Conservation (phyloP, 192 early-diverging fungal genomes). For the Pilaira anomala region DNA sequence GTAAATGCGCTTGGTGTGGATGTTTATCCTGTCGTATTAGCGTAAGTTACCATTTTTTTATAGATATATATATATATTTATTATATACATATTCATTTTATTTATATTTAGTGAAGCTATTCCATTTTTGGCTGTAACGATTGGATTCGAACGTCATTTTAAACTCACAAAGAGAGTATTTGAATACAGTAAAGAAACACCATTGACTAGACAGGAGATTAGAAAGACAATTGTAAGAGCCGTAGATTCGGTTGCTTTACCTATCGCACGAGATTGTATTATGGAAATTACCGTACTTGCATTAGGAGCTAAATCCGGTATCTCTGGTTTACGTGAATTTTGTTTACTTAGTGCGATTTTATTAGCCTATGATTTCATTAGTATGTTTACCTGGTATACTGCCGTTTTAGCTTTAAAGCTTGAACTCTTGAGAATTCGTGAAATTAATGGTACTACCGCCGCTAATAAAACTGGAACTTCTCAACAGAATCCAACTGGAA, state of each 20-base stretch:
- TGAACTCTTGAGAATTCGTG: constrained; percentile 58
- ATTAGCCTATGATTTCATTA: constrained; percentile 74
- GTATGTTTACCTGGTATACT: constrained; percentile 84
- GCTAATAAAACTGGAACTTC: neutral
- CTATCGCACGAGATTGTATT: constrained; percentile 72
- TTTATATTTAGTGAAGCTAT: constrained; percentile 64
- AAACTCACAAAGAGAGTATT: constrained; percentile 79
- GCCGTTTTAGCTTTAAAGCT: constrained; percentile 85
- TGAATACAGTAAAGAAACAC: constrained; percentile 40
- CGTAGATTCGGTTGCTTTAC: constrained; percentile 58
- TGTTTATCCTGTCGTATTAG: constrained; percentile 68
- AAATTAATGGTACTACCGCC: constrained; percentile 28
- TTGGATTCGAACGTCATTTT: constrained; percentile 89
- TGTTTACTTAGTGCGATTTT: constrained; percentile 78
- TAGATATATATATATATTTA: neutral
- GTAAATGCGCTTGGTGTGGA: constrained; percentile 66
- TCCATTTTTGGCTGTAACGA: constrained; percentile 86
- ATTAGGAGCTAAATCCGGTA: constrained; percentile 72
- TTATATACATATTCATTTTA: neutral
- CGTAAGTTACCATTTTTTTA: constrained; percentile 19
- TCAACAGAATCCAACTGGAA: constrained; percentile 7
- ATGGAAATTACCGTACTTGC: constrained; percentile 80
- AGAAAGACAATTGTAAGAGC: constrained; percentile 61
- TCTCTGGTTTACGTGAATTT: constrained; percentile 76
- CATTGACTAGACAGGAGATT: constrained; percentile 43